Evolutionary conservation across 2,329 filamentous ascomycete species (phyloP).

Genomic region (Fusarium sp.): DNA sequence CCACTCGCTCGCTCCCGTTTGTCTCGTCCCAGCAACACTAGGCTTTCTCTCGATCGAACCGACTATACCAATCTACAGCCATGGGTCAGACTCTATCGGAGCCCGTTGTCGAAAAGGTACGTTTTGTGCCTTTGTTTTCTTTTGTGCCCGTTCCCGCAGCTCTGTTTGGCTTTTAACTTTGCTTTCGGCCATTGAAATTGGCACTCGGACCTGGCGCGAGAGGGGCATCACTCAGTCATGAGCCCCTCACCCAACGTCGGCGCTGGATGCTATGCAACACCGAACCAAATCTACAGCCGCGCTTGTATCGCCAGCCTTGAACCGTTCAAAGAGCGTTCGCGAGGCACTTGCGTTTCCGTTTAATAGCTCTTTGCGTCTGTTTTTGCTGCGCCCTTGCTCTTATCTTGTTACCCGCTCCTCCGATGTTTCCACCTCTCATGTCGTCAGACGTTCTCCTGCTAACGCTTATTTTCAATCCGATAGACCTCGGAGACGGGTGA

Average conservation of each 20-base stretch:
- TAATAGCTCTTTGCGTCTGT: background rate
- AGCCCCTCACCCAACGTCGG: constrained; percentile 42
- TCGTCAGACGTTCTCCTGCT: constrained; percentile 43
- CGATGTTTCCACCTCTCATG: constrained; percentile 32
- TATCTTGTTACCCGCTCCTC: constrained; percentile 28
- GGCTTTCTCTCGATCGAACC: constrained; percentile 48
- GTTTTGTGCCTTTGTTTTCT: constrained; percentile 37
- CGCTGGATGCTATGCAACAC: constrained; percentile 17
- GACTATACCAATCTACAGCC: constrained; percentile 47
- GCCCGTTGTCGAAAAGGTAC: constrained; percentile 98
- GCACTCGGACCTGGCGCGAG: constrained; percentile 29
- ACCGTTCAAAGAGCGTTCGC: background rate
- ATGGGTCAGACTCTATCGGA: constrained; percentile 99
- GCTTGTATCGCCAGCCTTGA: constrained; percentile 23
- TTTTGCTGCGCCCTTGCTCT: background rate
- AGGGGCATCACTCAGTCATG: constrained; percentile 43
- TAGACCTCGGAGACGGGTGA: constrained; percentile 90
- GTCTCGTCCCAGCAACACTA: constrained; percentile 38
- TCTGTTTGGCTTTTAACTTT: constrained; percentile 3
- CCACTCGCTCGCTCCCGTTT: constrained; percentile 28
- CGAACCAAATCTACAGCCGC: constrained; percentile 17
- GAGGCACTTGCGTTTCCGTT: background rate
- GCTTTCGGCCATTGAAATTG: constrained; percentile 26
- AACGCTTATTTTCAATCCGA: constrained; percentile 41
- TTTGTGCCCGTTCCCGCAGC: constrained; percentile 4